Evolutionary conservation across 169 alveolate genomes (phyloP), one percentile per base, ranked within the genome.

Genomic region (Plasmodium knowlesi): DNA sequence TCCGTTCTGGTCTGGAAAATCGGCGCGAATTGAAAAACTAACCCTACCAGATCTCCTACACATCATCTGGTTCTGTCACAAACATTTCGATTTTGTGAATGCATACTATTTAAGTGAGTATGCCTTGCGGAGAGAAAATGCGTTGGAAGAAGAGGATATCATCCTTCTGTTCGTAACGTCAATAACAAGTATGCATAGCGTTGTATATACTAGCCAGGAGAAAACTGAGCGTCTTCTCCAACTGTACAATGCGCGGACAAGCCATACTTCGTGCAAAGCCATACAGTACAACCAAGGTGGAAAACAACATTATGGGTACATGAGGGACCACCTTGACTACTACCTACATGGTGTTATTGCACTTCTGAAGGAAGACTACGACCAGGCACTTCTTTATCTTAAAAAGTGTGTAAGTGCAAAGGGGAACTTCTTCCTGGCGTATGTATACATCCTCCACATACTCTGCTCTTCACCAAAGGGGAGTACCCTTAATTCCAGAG

Each of bases 31-130:
- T 4, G 84, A 67, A 28, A 85, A 30, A 74, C 9, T 74, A 50
- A 73, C 72, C 32, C 43, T 74, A 32, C 43, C 25, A 85, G 93
- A 85, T 19, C 54, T 73, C 30, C 54, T 85, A 9, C 80, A 83
- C 46, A 85, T 41, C 39, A 74, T 46, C 39, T 30, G 5, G 19
- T 85, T 32, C 10, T 73, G 85, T 28, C 61, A 73, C 12, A 57
- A 41, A 74, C 74, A 85, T 30, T 67, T 53, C 28, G 80, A 85
- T 74, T 85, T 46, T 74, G 41, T 74, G 32, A 72, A 85, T 28
- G 30, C 81, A n/a, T 85, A 85, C 22, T 85, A 39, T 32, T 46
- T 85, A 28, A 85, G 93, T 76, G 78, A 85, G 37, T 85, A 73
- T 50, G 41, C 67, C 32, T 28, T 74, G 25, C 30, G 41, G 37